Percentiles rank a stretch among this genome's conserved stretches.
These are phyloP conservation scores for Cylindrotheca closterium DNA, from an alignment of 108 stramenopile species.

Conservation along the genomic window DNA sequence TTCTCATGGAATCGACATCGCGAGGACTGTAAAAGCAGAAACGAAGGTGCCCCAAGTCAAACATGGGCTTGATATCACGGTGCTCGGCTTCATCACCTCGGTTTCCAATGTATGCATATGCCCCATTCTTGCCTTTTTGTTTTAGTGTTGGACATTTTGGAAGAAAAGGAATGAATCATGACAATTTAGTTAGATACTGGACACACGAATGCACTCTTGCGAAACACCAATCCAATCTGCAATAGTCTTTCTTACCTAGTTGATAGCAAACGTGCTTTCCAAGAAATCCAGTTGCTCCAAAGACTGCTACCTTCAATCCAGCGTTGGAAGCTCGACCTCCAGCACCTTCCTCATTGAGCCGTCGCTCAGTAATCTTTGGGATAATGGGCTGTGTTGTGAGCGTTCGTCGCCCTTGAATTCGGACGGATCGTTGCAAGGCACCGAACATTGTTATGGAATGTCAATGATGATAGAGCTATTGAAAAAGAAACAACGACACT, in stretches of 20 bases:
- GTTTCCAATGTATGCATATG: constrained; percentile 80
- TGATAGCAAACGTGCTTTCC: constrained; percentile 86
- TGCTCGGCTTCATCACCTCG: constrained; percentile 92
- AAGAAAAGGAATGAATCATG: constrained; percentile 1
- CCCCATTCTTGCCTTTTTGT: constrained; percentile 65
- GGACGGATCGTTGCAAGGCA: constrained; percentile 11
- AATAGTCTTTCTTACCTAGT: constrained; percentile 41
- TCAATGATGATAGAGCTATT: not conserved
- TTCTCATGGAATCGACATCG: constrained; percentile 85
- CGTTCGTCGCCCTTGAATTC: constrained; percentile 19
- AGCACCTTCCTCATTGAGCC: constrained; percentile 62
- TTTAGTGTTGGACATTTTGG: too few relatives aligned
- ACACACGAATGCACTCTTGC: not conserved
- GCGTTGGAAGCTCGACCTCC: constrained; percentile 74
- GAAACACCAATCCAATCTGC: not conserved
- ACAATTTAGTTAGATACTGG: not conserved
- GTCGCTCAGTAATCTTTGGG: constrained; percentile 50
- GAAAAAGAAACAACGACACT: too few relatives aligned
- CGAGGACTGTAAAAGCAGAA: constrained; percentile 83
- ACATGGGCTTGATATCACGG: constrained; percentile 90
- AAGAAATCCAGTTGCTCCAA: constrained; percentile 94
- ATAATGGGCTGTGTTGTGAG: constrained; percentile 20
- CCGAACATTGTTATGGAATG: constrained; percentile 12
- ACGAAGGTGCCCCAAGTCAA: constrained; percentile 88
- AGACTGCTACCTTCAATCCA: constrained; percentile 80